phyloP scores from a whole-genome alignment of 106 monocot species.

The Acorus gramineus region DNA sequence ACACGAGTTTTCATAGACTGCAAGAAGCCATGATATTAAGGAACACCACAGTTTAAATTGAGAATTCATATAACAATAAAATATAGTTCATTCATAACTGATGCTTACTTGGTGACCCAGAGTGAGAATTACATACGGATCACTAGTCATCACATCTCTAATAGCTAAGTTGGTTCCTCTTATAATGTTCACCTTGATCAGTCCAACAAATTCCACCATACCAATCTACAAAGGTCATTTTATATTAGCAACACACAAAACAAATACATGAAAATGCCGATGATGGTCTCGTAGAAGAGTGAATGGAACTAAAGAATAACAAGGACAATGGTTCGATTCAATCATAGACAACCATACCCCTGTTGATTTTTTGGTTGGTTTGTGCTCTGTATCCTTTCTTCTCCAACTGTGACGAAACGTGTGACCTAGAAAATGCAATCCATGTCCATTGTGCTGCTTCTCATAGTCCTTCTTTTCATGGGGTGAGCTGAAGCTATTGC shows the following conservation, averaged over 20 bases:
- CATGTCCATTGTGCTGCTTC: conserved; percentile 44
- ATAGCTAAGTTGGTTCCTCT: conserved; percentile 77
- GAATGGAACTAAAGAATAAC: conserved; percentile 9
- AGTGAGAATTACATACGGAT: conserved; percentile 81
- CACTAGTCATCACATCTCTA: conserved; percentile 81
- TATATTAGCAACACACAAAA: conserved; percentile 1
- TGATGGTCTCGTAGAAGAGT: background rate
- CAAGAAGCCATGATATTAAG: conserved; percentile 6
- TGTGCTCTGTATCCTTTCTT: conserved; percentile 57
- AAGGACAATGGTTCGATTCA: background rate
- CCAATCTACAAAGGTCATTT: conserved; percentile 41
- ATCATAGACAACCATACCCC: conserved; percentile 23
- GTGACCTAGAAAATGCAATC: conserved; percentile 29
- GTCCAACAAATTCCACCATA: conserved; percentile 91
- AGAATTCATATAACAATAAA: background rate
- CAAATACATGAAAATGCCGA: background rate
- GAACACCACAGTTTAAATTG: background rate
- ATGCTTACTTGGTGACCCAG: conserved; percentile 71
- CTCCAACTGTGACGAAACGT: conserved; percentile 76
- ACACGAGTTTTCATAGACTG: conserved; percentile 92
- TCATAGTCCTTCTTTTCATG: conserved; percentile 27
- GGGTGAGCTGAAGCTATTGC: background rate
- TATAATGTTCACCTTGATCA: conserved; percentile 73
- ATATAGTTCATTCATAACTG: no score
- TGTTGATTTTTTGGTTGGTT: conserved; percentile 31